These are phyloP conservation scores for Phyllosticta citribraziliensis DNA, from an alignment of 2,329 filamentous ascomycete genomes.

Conservation along the genomic window DNA sequence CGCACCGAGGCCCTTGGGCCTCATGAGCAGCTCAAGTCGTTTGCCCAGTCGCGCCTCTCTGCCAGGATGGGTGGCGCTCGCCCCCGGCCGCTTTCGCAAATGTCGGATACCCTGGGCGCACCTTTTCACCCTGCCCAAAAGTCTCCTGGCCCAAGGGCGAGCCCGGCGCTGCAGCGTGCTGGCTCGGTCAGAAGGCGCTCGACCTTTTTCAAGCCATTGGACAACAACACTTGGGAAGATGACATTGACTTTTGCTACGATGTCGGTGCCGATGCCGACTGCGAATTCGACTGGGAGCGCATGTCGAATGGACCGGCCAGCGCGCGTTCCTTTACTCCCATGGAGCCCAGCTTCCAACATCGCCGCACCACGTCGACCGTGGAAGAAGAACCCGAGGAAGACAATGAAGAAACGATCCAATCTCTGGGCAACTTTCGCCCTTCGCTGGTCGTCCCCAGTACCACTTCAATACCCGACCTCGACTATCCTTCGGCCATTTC, in stretches of 20 bases:
- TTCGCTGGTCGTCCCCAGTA: slow-evolving; percentile 21
- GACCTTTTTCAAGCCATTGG: slow-evolving; percentile 8
- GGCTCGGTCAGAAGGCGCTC: slow-evolving; percentile 6
- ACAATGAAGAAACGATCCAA: not conserved
- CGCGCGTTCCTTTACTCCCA: slow-evolving; percentile 20
- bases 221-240: slow-evolving; percentile 44
- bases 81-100: slow-evolving; percentile 25
- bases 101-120: slow-evolving; percentile 37
- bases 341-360: not conserved
- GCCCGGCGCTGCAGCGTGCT: slow-evolving; percentile 1
- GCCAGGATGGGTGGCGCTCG: not conserved
- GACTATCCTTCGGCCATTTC: slow-evolving; percentile 26
- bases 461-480: slow-evolving; percentile 23
- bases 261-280: slow-evolving; percentile 50
- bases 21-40: slow-evolving; percentile 9
- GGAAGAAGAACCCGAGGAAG: slow-evolving; percentile 5
- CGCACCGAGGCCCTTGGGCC: slow-evolving; percentile 4
- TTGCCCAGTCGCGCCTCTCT: slow-evolving; percentile 1
- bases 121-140: slow-evolving; percentile 23
- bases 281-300: slow-evolving; percentile 49
- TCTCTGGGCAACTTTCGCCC: slow-evolving; percentile 15
- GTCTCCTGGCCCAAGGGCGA: slow-evolving; percentile 1
- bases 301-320: slow-evolving; percentile 19
- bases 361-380: slow-evolving; percentile 1
- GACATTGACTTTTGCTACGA: slow-evolving; percentile 55